Base-by-base conservation (phyloP, 768 basidiomycete genomes). In the Tulasnella sp. region DNA sequence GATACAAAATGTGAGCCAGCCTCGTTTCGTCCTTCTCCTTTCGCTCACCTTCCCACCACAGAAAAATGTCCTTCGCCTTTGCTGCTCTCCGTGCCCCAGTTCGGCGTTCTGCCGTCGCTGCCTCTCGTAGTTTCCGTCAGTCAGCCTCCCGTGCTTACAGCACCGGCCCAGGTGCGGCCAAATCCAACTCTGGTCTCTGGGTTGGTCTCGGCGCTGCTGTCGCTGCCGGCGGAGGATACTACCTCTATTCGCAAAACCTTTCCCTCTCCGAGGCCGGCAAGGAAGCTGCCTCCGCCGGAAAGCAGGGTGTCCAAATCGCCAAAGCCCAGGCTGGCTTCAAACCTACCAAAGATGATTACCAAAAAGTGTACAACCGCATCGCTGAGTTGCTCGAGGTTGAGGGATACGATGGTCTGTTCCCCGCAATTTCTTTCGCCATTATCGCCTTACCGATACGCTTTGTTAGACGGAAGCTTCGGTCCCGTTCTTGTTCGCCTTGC, bases 331-430 rank as follows among this genome's bases (percentile, higher is more conserved):
- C 78, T 39, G 84, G 85, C 59, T 83, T 90, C 67, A 77, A 77
- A 11, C 85, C 86, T 19, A 75, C 80, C 36, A 80, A 84, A 72
- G 81, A 81, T 51, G 93, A 96, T 66, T 96, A 93, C 67, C 85
- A 89, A 69, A 91, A 94, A 79, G 89, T 98, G 14, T 98, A 99
- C 77, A 90, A 94, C 72, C 78, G 72, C 58, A 81, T 99, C 67
- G 86, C 87, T 9, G 81, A 85, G 19, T 63, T 79, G 36, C 67
- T 93, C 27, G 87, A 91, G 54, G 78, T 69, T 32, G 83, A 77
- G 53, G 78, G 80, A 29, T 96, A 97, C 71, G 94, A 98, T 67
- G 93, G 92, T 87, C 67, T 49, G 74, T 21, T n/a, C 19, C 17
- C 21, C 23, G 34, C 51, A 32, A 34, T 25, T 17, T 15, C 34